Evolutionary conservation across 805 yeast genomes (phyloP), one percentile per base, ranked within the genome.

Genomic region (Monosporozyma aerobia): DNA sequence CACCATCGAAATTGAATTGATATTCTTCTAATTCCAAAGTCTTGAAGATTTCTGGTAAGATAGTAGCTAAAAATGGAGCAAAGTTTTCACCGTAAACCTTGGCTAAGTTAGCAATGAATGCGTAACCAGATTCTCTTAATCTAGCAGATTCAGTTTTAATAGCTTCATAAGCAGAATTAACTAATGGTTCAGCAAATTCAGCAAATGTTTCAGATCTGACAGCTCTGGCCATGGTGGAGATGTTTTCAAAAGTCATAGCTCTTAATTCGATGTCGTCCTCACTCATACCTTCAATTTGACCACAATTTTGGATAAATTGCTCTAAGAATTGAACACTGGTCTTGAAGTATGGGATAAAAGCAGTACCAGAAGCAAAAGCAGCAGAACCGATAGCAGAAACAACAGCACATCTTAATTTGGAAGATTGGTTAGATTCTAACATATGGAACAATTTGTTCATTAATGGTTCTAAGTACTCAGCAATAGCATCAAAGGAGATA

Each of bases 321-420:
- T 88, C 94, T 62, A 94, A 77, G 57, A 78, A 80, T 67, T 83
- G 82, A 60, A 92, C 81, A 50, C 97, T 86, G 57, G 82, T 79
- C 64, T 82, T 80, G 70, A 92, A 92, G 75, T 79, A 94, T 55
- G 98, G 97, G 55, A 78, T 74, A 72, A 87, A 94, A 41, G 86
- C 78, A 62, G 83, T 83, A 71, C 97, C 97, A 45, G 96, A 82
- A 53, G 98, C 96, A 66, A 85, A 90, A 30, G 99, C 98, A 54
- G 96, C 88, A 41, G 98, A 90, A 52, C 98, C 98, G 68, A 94
- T 87, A 41, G 97, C 97, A 51, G 96, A 87, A 54, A 94, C 97
- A 64, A 87, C 83, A 55, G 88, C 87, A 48, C 87, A 73, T 69
- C 82, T 85, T 65, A 87, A 75, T 54, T 71, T 72, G 14, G 95